A percentile compares a stretch with the other conserved stretches of the same genome.
Evolutionary conservation across 2,329 filamentous ascomycete genomes (phyloP).

Genomic region (Biscogniauxia sp.): DNA sequence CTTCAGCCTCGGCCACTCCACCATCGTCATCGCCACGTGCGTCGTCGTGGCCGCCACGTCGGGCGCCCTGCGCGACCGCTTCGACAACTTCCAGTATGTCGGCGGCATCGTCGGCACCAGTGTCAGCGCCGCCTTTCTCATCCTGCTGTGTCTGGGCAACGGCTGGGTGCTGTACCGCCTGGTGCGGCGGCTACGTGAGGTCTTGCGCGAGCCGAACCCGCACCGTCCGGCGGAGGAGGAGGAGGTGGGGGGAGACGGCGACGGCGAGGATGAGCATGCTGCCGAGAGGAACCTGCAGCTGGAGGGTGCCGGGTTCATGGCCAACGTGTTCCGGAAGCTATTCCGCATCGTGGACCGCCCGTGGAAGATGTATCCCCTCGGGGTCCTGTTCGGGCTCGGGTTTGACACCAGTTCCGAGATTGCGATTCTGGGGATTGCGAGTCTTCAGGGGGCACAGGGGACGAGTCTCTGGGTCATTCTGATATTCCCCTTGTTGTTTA

Average conservation of each 20-base stretch:
- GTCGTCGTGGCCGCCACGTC: conserved; percentile 89
- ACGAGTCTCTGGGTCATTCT: conserved; percentile 93
- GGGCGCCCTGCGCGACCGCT: conserved; percentile 75
- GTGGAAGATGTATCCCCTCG: conserved; percentile 67
- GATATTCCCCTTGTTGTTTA: conserved; percentile 88
- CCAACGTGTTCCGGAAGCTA: conserved; percentile 66
- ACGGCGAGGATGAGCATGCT: conserved; percentile 23
- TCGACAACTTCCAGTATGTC: conserved; percentile 74
- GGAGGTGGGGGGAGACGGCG: conserved; percentile 4
- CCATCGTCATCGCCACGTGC: conserved; percentile 87
- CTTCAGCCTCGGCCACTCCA: conserved; percentile 91
- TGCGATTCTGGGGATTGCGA: conserved; percentile 85
- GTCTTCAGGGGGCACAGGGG: conserved; percentile 79
- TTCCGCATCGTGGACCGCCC: conserved; percentile 73
- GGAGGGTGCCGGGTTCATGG: conserved; percentile 74
- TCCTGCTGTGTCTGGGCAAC: conserved; percentile 81
- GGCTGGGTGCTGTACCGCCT: conserved; percentile 81
- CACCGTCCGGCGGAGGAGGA: conserved; percentile 29
- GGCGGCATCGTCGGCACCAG: conserved; percentile 89
- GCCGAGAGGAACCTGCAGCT: conserved; percentile 60
- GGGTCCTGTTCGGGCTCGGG: conserved; percentile 84
- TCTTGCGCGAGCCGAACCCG: conserved; percentile 48
- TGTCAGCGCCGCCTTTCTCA: conserved; percentile 78
- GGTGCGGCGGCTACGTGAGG: conserved; percentile 61
- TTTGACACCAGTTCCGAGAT: conserved; percentile 97